phyloP scores from a whole-genome alignment of 2,329 filamentous ascomycete species.

The Arthrobotrys iridis region DNA sequence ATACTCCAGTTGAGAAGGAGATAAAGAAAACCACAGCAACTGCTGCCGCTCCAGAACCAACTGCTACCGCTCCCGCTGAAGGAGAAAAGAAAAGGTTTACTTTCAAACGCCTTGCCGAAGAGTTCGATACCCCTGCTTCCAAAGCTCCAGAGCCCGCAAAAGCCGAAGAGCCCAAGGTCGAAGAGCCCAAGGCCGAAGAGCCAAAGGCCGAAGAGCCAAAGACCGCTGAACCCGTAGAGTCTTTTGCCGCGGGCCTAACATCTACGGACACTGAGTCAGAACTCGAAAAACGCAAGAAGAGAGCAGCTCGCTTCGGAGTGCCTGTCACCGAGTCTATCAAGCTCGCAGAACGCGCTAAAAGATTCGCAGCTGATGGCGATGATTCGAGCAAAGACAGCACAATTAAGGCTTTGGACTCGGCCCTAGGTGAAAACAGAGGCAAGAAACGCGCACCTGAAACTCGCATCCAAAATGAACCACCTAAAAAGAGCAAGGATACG shows the following conservation, averaged over 20 bases:
- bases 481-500: conserved; percentile 49
- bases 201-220: conserved; percentile 15
- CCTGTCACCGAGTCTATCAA: conserved; percentile 42
- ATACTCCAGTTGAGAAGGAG: conserved; percentile 53
- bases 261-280: conserved; percentile 46
- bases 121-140: conserved; percentile 35
- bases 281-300: conserved; percentile 54
- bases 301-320: conserved; percentile 50
- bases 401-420: conserved; percentile 45
- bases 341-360: conserved; percentile 49
- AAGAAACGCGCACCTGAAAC: conserved; percentile 48
- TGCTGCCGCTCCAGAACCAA: neutral
- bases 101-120: conserved; percentile 51
- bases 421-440: conserved; percentile 49
- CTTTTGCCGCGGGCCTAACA: conserved; percentile 22
- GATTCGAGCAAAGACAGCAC: conserved; percentile 8
- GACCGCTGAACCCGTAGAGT: conserved; percentile 22
- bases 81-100: conserved; percentile 54
- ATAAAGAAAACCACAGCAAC: neutral
- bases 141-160: conserved; percentile 21
- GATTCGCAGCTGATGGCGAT: conserved; percentile 40
- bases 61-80: conserved; percentile 1
- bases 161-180: neutral
- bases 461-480: conserved; percentile 39
- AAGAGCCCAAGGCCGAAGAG: conserved; percentile 16